A percentile compares a stretch with the other conserved stretches of the same genome.
phyloP scores from a whole-genome alignment of 1,139 yeast species.

The Kurtzmaniella quercitrusa region DNA sequence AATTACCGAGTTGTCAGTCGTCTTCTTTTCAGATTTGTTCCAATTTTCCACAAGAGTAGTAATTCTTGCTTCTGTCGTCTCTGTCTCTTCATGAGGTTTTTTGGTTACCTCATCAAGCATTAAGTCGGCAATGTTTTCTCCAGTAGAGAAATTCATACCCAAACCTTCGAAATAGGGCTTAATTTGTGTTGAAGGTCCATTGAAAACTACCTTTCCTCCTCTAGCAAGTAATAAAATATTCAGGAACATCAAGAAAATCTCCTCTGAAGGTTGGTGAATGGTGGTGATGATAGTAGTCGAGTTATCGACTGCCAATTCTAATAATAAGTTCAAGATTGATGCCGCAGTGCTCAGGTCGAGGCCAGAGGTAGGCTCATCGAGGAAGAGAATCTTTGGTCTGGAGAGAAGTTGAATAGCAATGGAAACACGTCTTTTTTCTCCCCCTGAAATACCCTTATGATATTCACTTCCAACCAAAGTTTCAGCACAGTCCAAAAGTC shows the following conservation, averaged over 20 bases:
- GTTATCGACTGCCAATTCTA: conserved; percentile 47
- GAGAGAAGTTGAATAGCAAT: conserved; percentile 75
- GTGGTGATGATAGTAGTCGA: conserved; percentile 75
- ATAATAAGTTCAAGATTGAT: conserved; percentile 59
- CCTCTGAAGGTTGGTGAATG: conserved; percentile 80
- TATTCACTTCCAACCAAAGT: conserved; percentile 69
- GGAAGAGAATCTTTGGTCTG: conserved; percentile 63
- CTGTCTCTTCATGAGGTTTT: conserved; percentile 28
- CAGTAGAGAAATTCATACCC: conserved; percentile 53
- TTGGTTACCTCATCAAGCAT: conserved; percentile 66
- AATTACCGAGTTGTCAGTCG: not conserved
- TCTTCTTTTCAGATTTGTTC: conserved; percentile 15
- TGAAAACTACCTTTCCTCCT: conserved; percentile 69
- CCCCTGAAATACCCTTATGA: conserved; percentile 80
- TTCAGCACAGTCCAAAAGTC: conserved; percentile 74
- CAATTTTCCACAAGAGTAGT: conserved; percentile 34
- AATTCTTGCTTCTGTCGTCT: conserved; percentile 26
- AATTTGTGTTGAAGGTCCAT: conserved; percentile 44
- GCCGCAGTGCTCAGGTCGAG: conserved; percentile 77
- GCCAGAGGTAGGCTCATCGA: conserved; percentile 91
- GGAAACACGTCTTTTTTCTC: conserved; percentile 79
- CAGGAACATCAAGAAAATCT: conserved; percentile 60
- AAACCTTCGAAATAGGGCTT: conserved; percentile 37
- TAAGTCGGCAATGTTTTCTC: conserved; percentile 68
- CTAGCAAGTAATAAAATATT: conserved; percentile 62